A percentile compares a stretch with the other conserved stretches of the same genome.
phyloP scores from a whole-genome alignment of 148 eudicot genomes.

The Rhododendron simsii region DNA sequence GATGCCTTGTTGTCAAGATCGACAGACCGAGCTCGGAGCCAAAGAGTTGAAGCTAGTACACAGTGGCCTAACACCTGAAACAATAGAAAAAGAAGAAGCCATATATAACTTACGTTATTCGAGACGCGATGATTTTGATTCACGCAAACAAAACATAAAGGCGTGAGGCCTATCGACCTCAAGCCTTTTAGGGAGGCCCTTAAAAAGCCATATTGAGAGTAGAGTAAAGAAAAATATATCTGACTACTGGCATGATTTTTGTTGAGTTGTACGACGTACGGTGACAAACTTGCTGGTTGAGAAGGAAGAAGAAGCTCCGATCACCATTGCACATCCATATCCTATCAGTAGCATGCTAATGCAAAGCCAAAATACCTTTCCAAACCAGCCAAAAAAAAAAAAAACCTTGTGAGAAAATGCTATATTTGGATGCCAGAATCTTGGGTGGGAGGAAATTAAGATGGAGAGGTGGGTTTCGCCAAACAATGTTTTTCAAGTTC shows the following conservation, averaged over 20 bases:
- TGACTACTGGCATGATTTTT: not conserved
- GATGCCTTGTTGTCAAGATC: conserved; percentile 32
- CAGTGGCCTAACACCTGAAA: conserved; percentile 39
- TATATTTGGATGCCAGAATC: not conserved
- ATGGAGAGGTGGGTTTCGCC: not conserved
- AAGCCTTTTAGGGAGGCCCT: not conserved
- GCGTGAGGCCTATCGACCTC: not conserved
- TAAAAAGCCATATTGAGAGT: not conserved
- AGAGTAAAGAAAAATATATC: not conserved
- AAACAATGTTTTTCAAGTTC: not conserved
- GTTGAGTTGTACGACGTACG: conserved; percentile 11
- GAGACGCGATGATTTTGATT: not conserved
- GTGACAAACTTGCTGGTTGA: conserved; percentile 17
- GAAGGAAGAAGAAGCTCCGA: conserved; percentile 26
- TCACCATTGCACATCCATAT: conserved; percentile 32
- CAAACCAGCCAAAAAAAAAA: not conserved
- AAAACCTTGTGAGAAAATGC: not conserved
- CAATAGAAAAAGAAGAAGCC: no score
- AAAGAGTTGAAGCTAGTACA: conserved; percentile 24
- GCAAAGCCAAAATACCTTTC: conserved; percentile 40
- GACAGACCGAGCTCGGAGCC: conserved; percentile 27
- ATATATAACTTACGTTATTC: not conserved
- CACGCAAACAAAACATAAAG: not conserved
- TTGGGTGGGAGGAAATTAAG: not conserved
- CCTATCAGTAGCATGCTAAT: conserved; percentile 32